Evolutionary conservation across 179 eudicot species (phyloP).

Genomic region (Kewa caespitosa): DNA sequence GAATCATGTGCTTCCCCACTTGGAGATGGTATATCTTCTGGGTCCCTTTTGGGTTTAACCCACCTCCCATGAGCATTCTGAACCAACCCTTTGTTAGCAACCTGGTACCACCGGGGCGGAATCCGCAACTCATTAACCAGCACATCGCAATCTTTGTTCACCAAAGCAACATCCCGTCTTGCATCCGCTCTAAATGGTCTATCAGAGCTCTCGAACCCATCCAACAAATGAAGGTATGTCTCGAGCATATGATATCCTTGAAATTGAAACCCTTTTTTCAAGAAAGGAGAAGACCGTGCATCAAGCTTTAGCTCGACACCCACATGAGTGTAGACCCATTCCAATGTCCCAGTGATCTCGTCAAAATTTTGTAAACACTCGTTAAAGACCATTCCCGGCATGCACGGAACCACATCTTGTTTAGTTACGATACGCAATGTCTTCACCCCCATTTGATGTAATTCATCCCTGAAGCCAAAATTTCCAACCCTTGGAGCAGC

Average conservation of each 20-base stretch:
- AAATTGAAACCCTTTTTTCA: conserved; percentile 56
- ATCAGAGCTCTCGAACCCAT: conserved; percentile 43
- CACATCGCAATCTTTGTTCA: conserved; percentile 72
- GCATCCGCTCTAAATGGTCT: conserved; percentile 48
- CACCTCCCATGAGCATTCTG: conserved; percentile 64
- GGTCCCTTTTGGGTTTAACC: conserved; percentile 74
- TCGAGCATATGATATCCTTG: conserved; percentile 70
- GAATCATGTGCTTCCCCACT: conserved; percentile 5
- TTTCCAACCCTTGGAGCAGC: conserved; percentile 82
- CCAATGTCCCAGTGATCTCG: conserved; percentile 55
- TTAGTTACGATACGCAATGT: conserved; percentile 49
- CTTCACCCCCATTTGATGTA: conserved; percentile 55
- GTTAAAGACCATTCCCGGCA: conserved; percentile 67
- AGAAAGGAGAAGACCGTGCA: conserved; percentile 53
- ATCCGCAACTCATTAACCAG: conserved; percentile 65
- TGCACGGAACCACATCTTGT: conserved; percentile 63
- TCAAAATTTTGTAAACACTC: conserved; percentile 60
- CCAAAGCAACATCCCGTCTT: conserved; percentile 64
- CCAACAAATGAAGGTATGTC: conserved; percentile 69
- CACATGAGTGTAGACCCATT: conserved; percentile 76
- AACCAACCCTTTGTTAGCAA: conserved; percentile 58
- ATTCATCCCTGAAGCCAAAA: conserved; percentile 61
- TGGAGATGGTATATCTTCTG: conserved; percentile 67
- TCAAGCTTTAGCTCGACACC: conserved; percentile 71
- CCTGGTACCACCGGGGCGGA: conserved; percentile 66